Conservation (phyloP, 1,139 yeast species). For the Candida sp. region DNA sequence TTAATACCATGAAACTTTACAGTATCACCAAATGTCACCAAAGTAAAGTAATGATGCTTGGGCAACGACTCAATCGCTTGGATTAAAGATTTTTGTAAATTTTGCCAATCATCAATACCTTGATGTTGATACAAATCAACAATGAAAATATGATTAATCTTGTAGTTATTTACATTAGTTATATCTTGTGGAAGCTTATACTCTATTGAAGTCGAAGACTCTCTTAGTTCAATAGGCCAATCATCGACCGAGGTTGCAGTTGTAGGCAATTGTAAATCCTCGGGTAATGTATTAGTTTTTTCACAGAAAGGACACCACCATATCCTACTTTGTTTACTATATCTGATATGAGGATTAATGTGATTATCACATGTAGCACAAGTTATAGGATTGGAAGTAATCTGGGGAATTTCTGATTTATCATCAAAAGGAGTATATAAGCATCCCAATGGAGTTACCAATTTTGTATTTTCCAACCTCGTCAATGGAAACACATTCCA, state of each 20-base stretch:
- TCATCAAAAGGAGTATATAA: constrained; percentile 26
- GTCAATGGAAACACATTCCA: constrained; percentile 54
- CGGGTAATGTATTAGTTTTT: constrained; percentile 20
- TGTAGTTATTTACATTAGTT: constrained; percentile 8
- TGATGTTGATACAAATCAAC: constrained; percentile 29
- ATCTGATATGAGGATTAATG: constrained; percentile 26
- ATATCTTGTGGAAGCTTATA: constrained; percentile 25
- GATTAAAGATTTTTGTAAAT: constrained; percentile 15
- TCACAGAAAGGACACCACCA: constrained; percentile 44
- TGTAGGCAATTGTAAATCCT: constrained; percentile 15
- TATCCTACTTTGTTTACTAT: constrained; percentile 28
- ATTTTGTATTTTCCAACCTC: constrained; percentile 28
- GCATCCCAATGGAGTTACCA: constrained; percentile 39
- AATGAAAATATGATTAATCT: constrained; percentile 18
- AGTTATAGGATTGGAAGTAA: constrained; percentile 11
- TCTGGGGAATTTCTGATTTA: constrained; percentile 5
- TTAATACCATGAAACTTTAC: constrained; percentile 20
- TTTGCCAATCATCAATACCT: constrained; percentile 19
- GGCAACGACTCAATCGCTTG: constrained; percentile 18
- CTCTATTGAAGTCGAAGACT: constrained; percentile 21
- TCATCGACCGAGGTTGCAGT: constrained; percentile 11
- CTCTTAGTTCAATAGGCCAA: constrained; percentile 27
- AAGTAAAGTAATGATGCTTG: constrained; percentile 16
- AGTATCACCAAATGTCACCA: constrained; percentile 26
- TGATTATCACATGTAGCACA: constrained; percentile 27